phyloP scores from a whole-genome alignment of 306 rosid genomes.

The Ziziphus jujuba region DNA sequence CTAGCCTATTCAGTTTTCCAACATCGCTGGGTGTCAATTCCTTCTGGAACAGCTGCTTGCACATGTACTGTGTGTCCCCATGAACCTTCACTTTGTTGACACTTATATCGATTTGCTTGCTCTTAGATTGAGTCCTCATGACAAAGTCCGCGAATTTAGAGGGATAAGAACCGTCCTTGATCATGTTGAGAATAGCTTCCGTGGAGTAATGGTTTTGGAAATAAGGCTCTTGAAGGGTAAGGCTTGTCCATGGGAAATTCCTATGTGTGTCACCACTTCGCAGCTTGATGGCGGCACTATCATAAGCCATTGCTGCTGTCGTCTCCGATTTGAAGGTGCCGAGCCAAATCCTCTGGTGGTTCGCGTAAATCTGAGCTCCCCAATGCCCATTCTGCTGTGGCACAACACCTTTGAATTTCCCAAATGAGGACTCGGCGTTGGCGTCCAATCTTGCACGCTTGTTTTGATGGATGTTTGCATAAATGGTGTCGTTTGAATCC shows the following conservation, averaged over 20 bases:
- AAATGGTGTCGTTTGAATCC: constrained; percentile 26
- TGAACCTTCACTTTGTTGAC: constrained; percentile 19
- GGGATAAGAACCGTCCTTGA: constrained; percentile 72
- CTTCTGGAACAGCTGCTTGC: constrained; percentile 66
- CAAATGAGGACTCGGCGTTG: background rate
- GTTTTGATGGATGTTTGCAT: background rate
- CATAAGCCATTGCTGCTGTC: constrained; percentile 88
- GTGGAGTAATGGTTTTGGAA: constrained; percentile 57
- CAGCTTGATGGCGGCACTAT: constrained; percentile 74
- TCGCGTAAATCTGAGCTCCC: constrained; percentile 90
- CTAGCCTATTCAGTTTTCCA: constrained; percentile 81
- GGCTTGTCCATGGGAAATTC: constrained; percentile 69
- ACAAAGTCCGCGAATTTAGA: constrained; percentile 56
- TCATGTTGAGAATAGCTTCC: constrained; percentile 60
- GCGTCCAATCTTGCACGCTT: constrained; percentile 20
- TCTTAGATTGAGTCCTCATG: constrained; percentile 21
- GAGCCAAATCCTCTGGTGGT: constrained; percentile 86
- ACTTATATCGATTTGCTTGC: constrained; percentile 9
- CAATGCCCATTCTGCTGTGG: constrained; percentile 85
- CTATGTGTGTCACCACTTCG: constrained; percentile 59
- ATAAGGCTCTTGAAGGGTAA: constrained; percentile 52
- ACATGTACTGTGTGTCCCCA: constrained; percentile 30
- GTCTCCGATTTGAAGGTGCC: constrained; percentile 75
- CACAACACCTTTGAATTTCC: constrained; percentile 76
- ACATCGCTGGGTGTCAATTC: constrained; percentile 91